phyloP scores from a whole-genome alignment of 768 basidiomycete genomes.

The Boletus subcaerulescens region DNA sequence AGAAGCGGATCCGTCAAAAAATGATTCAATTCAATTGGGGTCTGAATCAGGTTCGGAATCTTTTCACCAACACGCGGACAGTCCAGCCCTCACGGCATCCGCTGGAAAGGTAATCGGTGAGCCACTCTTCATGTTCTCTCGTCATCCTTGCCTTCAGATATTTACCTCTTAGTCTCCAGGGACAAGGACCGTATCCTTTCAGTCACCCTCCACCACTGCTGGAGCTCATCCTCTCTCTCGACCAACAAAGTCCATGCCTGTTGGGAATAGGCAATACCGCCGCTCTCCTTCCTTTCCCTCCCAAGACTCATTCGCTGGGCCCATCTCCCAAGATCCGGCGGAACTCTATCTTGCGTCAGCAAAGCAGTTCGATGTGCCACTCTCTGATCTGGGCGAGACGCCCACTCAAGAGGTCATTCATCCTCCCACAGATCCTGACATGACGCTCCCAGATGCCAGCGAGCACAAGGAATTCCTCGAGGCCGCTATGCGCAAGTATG shows the following conservation, averaged over 20 bases:
- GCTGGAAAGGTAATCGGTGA: constrained; percentile 32
- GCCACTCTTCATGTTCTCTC: constrained; percentile 21
- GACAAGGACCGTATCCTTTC: constrained; percentile 35
- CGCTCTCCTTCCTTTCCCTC: constrained; percentile 43
- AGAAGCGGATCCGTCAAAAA: constrained; percentile 21
- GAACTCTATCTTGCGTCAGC: constrained; percentile 43
- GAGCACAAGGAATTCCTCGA: constrained; percentile 27
- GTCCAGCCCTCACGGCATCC: constrained; percentile 25
- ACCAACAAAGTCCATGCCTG: constrained; percentile 22
- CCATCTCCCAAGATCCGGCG: constrained; percentile 46
- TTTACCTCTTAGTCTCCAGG: constrained; percentile 27
- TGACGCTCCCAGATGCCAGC: constrained; percentile 50
- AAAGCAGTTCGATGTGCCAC: constrained; percentile 54
- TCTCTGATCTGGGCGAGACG: constrained; percentile 50
- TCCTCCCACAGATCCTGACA: constrained; percentile 40
- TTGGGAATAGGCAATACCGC: constrained; percentile 18
- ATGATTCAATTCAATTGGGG: constrained; percentile 21
- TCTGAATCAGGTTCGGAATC: constrained; percentile 19
- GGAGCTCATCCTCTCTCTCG: constrained; percentile 13
- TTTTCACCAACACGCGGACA: constrained; percentile 22
- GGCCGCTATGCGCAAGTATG: constrained; percentile 25
- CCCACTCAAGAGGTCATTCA: constrained; percentile 26
- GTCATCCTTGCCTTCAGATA: constrained; percentile 21
- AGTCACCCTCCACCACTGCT: constrained; percentile 25
- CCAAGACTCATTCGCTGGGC: constrained; percentile 63